phyloP scores from a whole-genome alignment of 768 basidiomycete genomes.

The Phylloporus arenicola region DNA sequence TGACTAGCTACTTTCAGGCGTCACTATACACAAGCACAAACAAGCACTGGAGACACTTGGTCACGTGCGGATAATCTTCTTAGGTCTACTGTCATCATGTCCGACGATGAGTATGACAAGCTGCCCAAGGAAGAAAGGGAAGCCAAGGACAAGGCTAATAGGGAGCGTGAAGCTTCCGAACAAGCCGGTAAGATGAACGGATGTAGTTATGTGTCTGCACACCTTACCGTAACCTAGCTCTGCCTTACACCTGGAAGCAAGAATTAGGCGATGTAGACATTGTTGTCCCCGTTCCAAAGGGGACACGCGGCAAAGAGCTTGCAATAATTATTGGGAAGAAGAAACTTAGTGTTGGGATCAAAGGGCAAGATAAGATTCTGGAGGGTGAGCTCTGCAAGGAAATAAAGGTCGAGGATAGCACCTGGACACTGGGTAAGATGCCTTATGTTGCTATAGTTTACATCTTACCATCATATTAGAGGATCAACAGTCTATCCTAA shows the following conservation, averaged over 20 bases:
- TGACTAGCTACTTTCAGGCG: constrained; percentile 14
- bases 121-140: constrained; percentile 74
- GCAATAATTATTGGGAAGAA: constrained; percentile 72
- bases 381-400: constrained; percentile 90
- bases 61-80: constrained; percentile 28
- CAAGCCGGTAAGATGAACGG: constrained; percentile 64
- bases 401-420: constrained; percentile 93
- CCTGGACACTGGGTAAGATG: constrained; percentile 84
- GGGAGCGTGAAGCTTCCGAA: constrained; percentile 66
- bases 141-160: constrained; percentile 59
- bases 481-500: constrained; percentile 64
- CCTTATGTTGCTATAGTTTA: not conserved
- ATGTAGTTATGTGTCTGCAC: constrained; percentile 13
- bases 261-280: constrained; percentile 85
- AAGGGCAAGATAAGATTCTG: constrained; percentile 80
- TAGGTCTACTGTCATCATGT: constrained; percentile 25
- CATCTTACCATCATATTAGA: constrained; percentile 41
- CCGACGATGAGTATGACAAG: constrained; percentile 63
- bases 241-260: constrained; percentile 92
- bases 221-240: constrained; percentile 39
- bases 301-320: constrained; percentile 78
- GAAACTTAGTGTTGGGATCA: constrained; percentile 77
- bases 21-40: constrained; percentile 33
- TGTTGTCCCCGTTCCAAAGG: constrained; percentile 76
- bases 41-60: constrained; percentile 6